Evolutionary conservation across 2,329 filamentous ascomycete genomes (phyloP).

Genomic region (Neoascochyta sp.): DNA sequence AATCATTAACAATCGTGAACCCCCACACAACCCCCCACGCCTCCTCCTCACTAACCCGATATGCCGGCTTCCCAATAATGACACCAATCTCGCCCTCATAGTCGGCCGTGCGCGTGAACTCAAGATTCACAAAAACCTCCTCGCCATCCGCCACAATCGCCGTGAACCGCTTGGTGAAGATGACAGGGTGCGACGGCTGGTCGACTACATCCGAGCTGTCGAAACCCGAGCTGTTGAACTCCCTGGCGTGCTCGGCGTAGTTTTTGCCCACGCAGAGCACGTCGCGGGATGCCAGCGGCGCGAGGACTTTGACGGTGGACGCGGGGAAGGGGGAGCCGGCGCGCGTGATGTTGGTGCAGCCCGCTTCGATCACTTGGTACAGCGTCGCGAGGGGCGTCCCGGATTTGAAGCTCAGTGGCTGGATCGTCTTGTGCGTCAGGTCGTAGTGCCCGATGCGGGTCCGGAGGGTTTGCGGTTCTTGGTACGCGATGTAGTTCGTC

Average conservation of each 20-base stretch:
- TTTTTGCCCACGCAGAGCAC: slow-evolving; percentile 57
- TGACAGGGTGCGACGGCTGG: slow-evolving; percentile 52
- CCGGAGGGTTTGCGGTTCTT: slow-evolving; percentile 11
- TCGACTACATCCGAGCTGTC: slow-evolving; percentile 55
- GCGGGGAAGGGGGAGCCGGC: slow-evolving; percentile 33
- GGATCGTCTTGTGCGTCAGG: slow-evolving; percentile 36
- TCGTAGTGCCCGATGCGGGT: slow-evolving; percentile 45
- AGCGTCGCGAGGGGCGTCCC: slow-evolving; percentile 48
- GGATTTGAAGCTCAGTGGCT: slow-evolving; percentile 46
- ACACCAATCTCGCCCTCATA: slow-evolving; percentile 58
- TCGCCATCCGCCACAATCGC: slow-evolving; percentile 51
- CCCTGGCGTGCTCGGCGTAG: slow-evolving; percentile 55
- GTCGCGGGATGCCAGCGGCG: slow-evolving; percentile 50
- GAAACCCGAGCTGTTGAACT: slow-evolving; percentile 55
- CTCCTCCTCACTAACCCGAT: slow-evolving; percentile 42
- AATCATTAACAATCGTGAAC: slow-evolving; percentile 51
- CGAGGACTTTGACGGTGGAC: slow-evolving; percentile 42
- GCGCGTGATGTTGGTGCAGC: slow-evolving; percentile 39
- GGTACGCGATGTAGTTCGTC: slow-evolving; percentile 42
- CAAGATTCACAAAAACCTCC: slow-evolving; percentile 45
- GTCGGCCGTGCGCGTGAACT: slow-evolving; percentile 51
- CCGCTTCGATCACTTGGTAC: slow-evolving; percentile 53
- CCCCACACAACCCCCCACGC: slow-evolving; percentile 55
- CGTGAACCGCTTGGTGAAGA: slow-evolving; percentile 54
- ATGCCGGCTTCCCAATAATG: slow-evolving; percentile 52